These are phyloP conservation scores for Candida incommunis DNA, from an alignment of 805 yeast genomes.

Conservation along the genomic window DNA sequence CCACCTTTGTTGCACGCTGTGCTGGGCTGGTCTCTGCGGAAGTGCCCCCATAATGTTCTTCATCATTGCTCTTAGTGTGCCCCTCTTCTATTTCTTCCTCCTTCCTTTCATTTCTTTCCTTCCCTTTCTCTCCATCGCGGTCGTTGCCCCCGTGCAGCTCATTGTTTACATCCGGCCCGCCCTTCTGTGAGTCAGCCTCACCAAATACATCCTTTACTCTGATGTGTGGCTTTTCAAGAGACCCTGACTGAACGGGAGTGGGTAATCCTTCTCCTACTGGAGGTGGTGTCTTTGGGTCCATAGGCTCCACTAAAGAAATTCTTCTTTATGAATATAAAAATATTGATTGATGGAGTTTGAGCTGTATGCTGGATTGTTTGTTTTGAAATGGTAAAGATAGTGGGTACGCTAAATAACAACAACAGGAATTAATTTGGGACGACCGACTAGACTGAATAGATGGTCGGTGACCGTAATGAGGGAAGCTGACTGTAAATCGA, in stretches of 20 bases:
- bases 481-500: no score
- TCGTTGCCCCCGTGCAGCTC: not conserved
- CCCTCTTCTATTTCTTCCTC: not conserved
- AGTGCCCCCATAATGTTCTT: not conserved
- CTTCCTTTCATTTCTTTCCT: not conserved
- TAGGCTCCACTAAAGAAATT: no score
- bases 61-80: not conserved
- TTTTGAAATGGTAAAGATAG: no score
- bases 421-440: no score
- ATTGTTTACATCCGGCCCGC: not conserved
- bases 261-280: not conserved
- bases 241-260: slow-evolving; percentile 1
- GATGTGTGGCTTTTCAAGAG: slow-evolving; percentile 1
- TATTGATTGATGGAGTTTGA: no score
- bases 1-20: not conserved
- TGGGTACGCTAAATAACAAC: no score
- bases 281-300: slow-evolving; percentile 1
- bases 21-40: not conserved
- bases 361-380: no score
- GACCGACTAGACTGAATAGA: no score
- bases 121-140: not conserved
- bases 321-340: no score
- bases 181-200: not conserved
- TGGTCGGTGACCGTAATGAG: no score
- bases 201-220: not conserved